Evolutionary conservation across 2,329 filamentous ascomycete genomes (phyloP).

Genomic region (Ophiocordyceps australis): DNA sequence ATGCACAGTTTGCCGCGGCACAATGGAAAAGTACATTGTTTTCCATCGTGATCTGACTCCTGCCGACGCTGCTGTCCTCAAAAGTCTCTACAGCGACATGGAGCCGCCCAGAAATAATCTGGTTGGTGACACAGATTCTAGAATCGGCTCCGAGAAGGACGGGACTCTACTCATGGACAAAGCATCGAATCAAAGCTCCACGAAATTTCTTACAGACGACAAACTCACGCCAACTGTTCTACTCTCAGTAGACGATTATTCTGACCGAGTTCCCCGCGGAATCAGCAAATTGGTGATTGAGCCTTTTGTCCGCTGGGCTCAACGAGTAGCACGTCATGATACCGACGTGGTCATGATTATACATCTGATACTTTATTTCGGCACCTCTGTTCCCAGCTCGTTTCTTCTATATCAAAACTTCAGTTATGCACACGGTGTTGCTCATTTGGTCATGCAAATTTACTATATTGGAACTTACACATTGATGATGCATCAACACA

Average conservation of each 20-base stretch:
- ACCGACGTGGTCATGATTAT: constrained; percentile 67
- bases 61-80: too few relatives aligned
- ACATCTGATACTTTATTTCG: constrained; percentile 54
- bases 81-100: too few relatives aligned
- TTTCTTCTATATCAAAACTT: constrained; percentile 47
- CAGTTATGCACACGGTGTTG: constrained; percentile 45
- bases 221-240: constrained; percentile 28
- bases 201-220: constrained; percentile 19
- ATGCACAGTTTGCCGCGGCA: too few relatives aligned
- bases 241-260: constrained; percentile 19
- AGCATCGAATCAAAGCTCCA: too few relatives aligned
- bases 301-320: constrained; percentile 40
- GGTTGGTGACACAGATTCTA: too few relatives aligned
- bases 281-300: constrained; percentile 31
- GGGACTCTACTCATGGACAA: too few relatives aligned
- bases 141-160: too few relatives aligned
- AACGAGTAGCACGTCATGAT: constrained; percentile 38
- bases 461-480: constrained; percentile 61
- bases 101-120: too few relatives aligned
- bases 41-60: too few relatives aligned
- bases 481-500: constrained; percentile 71
- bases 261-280: constrained; percentile 15
- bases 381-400: constrained; percentile 52
- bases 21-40: too few relatives aligned
- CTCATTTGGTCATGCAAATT: constrained; percentile 46